Evolutionary conservation across 2,329 filamentous ascomycete genomes (phyloP).

Genomic region (Colletotrichum sp.): DNA sequence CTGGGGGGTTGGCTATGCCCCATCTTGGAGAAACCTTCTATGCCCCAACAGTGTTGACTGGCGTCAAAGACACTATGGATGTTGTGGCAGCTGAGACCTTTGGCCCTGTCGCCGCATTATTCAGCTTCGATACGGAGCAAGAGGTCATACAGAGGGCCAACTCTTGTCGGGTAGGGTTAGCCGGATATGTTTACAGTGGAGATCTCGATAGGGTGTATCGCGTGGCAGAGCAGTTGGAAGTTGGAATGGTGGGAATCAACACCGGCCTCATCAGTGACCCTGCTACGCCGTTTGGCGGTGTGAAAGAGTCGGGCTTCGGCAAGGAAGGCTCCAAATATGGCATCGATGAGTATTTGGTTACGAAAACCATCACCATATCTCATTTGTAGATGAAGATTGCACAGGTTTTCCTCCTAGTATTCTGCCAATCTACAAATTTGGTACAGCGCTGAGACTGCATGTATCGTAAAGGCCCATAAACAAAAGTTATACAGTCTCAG

Average conservation of each 20-base stretch:
- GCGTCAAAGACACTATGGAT: conserved; percentile 85
- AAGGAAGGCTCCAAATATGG: conserved; percentile 80
- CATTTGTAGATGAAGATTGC: background rate
- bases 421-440: background rate
- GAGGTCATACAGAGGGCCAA: conserved; percentile 90
- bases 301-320: conserved; percentile 84
- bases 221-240: conserved; percentile 74
- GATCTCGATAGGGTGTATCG: conserved; percentile 65
- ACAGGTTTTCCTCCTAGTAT: fast-evolving
- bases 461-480: fast-evolving
- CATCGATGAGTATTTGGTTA: conserved; percentile 75
- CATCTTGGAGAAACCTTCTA: conserved; percentile 78
- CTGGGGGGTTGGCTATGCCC: conserved; percentile 76
- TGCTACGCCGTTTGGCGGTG: conserved; percentile 73
- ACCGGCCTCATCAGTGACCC: conserved; percentile 70
- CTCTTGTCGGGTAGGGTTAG: conserved; percentile 81
- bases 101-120: conserved; percentile 88
- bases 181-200: conserved; percentile 88
- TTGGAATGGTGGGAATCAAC: conserved; percentile 88
- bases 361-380: conserved; percentile 59
- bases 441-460: background rate
- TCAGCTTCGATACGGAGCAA: conserved; percentile 85
- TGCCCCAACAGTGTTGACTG: conserved; percentile 85
- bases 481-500: background rate
- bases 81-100: conserved; percentile 92